Base-by-base conservation (phyloP, 1,284 basidiomycete species). In the Stygiomarasmius scandens region DNA sequence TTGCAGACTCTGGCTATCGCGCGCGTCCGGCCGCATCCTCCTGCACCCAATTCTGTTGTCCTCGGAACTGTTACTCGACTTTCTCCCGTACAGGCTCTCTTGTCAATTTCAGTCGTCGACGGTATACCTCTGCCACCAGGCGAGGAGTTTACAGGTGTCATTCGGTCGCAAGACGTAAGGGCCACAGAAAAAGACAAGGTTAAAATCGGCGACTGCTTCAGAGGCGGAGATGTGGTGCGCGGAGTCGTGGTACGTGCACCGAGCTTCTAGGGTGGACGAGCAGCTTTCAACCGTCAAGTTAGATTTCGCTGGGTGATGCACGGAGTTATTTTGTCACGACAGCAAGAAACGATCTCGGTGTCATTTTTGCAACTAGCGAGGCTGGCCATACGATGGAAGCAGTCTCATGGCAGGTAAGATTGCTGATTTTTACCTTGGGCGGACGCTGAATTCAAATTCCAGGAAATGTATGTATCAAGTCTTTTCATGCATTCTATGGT, bases 271-370 rank as follows among this genome's bases (percentile, higher is more conserved):
- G 25, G n/a, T n/a, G n/a, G 50, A 24, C 25, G 23, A 22, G 22
- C 16, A 34, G 38, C 38, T 32, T 27, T 45, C 49, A 22, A 55
- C 29, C 29, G 5, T 32, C 38, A 41, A 41, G 38, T 58, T 14
- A 96, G 94, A 90, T 96, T 53, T 96, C 93, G 14, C 79, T 96
- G 32, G 93, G 95, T n/a, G 94, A 96, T 74, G 89, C 93, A 22
- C 83, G 93, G 54, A 95, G 90, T 66, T 98, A 98, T 75, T 97
- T 95, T 75, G 83, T 98, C 34, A 94, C 95, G 0, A 99, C 97
- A 3, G 95, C 94, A 5, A 82, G 92, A 44, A 98, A 98, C 72
- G 90, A 96, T 64, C 84, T 98, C 2, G 96, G 97, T 2, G 95
- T 96, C 12, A 87, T 95, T 52, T 93, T 92, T 70, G 93, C 92